Percentiles rank a stretch among this genome's conserved stretches.
Conservation (phyloP, 2,329 filamentous ascomycete species). For the Venturia carpophila region DNA sequence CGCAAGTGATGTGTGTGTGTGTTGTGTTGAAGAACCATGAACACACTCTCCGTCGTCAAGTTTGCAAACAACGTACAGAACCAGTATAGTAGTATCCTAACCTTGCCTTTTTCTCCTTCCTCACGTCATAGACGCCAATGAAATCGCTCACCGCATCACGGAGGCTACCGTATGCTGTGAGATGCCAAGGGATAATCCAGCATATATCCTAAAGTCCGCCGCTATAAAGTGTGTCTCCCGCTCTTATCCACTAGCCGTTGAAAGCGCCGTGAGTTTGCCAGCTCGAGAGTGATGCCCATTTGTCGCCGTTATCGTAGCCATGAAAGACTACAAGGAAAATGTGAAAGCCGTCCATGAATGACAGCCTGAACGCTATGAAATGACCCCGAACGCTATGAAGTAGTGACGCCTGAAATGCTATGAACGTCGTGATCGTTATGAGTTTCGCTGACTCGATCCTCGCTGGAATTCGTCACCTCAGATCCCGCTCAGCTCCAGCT, state of each 20-base stretch:
- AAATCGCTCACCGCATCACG: neutral
- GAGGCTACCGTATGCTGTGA: neutral
- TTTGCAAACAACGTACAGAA: neutral
- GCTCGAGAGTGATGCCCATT: neutral
- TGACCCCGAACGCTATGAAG: neutral
- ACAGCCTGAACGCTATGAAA: neutral
- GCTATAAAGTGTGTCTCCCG: neutral
- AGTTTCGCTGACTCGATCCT: neutral
- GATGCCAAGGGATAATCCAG: neutral
- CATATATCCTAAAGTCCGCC: neutral
- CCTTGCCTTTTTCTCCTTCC: neutral
- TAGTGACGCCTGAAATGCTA: constrained; percentile 7
- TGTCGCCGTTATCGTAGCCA: neutral
- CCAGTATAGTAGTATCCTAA: neutral
- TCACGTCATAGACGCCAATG: neutral
- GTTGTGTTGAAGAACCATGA: neutral
- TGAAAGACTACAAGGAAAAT: neutral
- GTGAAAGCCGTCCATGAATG: neutral
- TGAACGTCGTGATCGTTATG: neutral
- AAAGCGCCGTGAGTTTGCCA: neutral
- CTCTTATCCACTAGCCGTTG: neutral
- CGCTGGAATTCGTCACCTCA: neutral
- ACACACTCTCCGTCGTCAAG: neutral
- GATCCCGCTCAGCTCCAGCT: neutral
- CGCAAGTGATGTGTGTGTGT: neutral